These are phyloP conservation scores for Nelumbo lutea DNA, from an alignment of 164 flowering plant species.

Conservation along the genomic window DNA sequence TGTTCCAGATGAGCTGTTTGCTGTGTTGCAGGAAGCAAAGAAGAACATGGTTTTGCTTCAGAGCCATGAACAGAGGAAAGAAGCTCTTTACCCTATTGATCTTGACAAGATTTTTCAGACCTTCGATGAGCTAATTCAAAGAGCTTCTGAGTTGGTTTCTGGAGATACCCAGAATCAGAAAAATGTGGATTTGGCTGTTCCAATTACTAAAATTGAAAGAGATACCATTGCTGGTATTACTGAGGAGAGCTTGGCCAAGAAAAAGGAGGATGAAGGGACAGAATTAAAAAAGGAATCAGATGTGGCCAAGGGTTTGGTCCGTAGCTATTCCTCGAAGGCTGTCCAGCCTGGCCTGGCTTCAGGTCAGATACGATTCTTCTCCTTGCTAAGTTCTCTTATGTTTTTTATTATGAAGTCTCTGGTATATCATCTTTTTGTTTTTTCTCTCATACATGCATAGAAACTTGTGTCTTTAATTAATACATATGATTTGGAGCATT, in stretches of 20 bases:
- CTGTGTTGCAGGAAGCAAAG: slow-evolving; percentile 33
- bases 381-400: background rate
- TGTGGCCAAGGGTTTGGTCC: slow-evolving; percentile 24
- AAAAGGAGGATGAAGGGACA: slow-evolving; percentile 17
- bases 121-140: slow-evolving; percentile 56
- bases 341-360: slow-evolving; percentile 18
- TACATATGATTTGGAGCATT: background rate
- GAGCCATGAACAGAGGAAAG: slow-evolving; percentile 49
- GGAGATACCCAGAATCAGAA: slow-evolving; percentile 30
- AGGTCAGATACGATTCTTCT: slow-evolving; percentile 22
- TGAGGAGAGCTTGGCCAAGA: slow-evolving; percentile 33
- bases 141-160: slow-evolving; percentile 45
- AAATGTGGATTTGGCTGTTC: slow-evolving; percentile 14
- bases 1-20: slow-evolving; percentile 56
- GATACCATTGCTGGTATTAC: slow-evolving; percentile 5
- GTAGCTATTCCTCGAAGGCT: slow-evolving; percentile 26
- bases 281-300: slow-evolving; percentile 16
- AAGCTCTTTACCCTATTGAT: slow-evolving; percentile 43
- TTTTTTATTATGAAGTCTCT: background rate
- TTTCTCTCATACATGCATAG: background rate
- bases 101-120: slow-evolving; percentile 29
- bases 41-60: slow-evolving; percentile 40
- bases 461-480: background rate
- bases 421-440: background rate
- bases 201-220: slow-evolving; percentile 24